Base-by-base conservation (phyloP, 2,329 filamentous ascomycete genomes). In the Cladosporium sp. region DNA sequence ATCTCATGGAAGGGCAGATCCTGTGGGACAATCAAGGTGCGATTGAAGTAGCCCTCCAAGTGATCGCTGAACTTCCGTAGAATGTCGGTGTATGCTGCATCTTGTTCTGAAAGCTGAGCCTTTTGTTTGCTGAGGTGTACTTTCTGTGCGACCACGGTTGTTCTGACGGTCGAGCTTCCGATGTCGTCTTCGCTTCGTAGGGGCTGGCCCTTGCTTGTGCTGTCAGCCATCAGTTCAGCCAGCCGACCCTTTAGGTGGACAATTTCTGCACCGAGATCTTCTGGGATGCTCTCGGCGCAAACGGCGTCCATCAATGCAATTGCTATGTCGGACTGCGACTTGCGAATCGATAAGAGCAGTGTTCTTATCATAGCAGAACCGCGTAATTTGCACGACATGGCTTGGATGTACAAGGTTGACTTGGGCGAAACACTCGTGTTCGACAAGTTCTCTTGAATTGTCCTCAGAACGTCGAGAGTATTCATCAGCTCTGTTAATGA, bases 101-200 rank as follows among this genome's bases (percentile, higher is more conserved):
- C 90, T 63, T 87, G 80, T 44, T 86, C 80, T 0, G 87, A 89
- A 25, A 93, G 78, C 3, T 82, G 78, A 1, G 88, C 85, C 63
- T 86, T 86, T 69, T 91, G 86, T 61, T 85, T 88, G 73, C 87
- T 90, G 39, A 94, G 78, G 66, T 91, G 86, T 17, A 94, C 89
- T 68, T 89, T 89, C 68, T 93, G 89, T 15, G 89, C 89, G 51
- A 93, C 84, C 32, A 93, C 84, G 0, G 90, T 93, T 1, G 89
- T 90, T 44, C 90, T 81, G 39, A 90, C 74, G 42, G 88, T 84
- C 62, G 84, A 86, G 73, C 82, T 78, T 40, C 87, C 86, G 10
- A 87, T 80, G 64, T 87, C 87, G 71, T 94, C 89, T 69, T 87
- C 87, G 73, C 87, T 95, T 61, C 86, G 85, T 28, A 95, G 78